Conservation (phyloP, 2,329 filamentous ascomycete species). For the Fusarium siculi region DNA sequence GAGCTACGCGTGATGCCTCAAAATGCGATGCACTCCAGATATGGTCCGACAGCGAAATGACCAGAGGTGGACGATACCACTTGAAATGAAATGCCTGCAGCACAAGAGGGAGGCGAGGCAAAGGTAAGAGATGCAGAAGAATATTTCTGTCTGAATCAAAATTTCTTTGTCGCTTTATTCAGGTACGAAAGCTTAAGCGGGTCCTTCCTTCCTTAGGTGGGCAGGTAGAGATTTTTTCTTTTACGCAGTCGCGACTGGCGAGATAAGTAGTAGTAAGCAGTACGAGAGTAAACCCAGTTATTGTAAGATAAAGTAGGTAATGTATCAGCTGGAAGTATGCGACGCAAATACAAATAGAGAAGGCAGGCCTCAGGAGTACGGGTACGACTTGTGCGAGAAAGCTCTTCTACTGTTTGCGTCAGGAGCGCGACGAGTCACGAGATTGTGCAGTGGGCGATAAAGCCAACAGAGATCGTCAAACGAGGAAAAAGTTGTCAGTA, state of each 20-base stretch:
- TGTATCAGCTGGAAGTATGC: conserved; percentile 24
- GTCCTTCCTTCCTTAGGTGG: conserved; percentile 25
- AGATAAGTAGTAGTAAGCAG: conserved; percentile 23
- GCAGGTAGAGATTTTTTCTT: conserved; percentile 26
- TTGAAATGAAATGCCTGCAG: conserved; percentile 24
- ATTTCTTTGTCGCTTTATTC: conserved; percentile 31
- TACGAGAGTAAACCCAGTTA: conserved; percentile 36
- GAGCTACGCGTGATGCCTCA: conserved; percentile 39
- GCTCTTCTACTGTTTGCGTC: conserved; percentile 46
- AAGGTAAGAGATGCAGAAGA: conserved; percentile 4
- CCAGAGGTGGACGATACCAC: conserved; percentile 25
- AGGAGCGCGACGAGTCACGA: conserved; percentile 44
- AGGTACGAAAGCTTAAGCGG: conserved; percentile 39
- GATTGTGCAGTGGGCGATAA: conserved; percentile 28
- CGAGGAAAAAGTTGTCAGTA: conserved; percentile 25
- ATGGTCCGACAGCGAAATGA: conserved; percentile 9
- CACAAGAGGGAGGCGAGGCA: conserved; percentile 30
- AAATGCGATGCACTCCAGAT: conserved; percentile 28
- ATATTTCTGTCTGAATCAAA: conserved; percentile 18
- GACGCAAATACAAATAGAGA: conserved; percentile 40
- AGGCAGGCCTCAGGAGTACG: conserved; percentile 43
- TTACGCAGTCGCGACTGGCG: conserved; percentile 45
- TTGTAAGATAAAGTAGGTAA: neutral
- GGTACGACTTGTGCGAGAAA: conserved; percentile 40
- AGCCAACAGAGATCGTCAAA: conserved; percentile 29